A percentile compares a stretch with the other conserved stretches of the same genome.
Conservation (phyloP, 345 rosid genomes). For the Ricinus communis region DNA sequence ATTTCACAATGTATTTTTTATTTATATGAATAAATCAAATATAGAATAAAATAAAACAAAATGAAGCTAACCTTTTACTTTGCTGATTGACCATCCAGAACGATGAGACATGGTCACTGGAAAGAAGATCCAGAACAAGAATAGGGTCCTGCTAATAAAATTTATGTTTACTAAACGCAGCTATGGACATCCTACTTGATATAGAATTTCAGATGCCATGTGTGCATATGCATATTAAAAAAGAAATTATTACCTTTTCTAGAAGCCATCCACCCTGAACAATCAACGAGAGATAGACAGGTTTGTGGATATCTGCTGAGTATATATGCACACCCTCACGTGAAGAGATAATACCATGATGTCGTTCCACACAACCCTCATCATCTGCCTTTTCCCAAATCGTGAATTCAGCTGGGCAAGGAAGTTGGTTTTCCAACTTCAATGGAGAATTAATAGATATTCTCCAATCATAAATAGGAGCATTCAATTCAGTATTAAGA, state of each 20-base stretch:
- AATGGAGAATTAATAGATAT: conserved; percentile 80
- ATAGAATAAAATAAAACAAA: not conserved
- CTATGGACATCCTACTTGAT: too few species aligned
- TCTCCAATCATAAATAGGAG: conserved; percentile 97
- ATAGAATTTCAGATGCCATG: conserved; percentile 7
- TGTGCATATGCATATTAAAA: not conserved
- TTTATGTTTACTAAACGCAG: not conserved
- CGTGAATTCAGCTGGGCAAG: conserved; percentile 82
- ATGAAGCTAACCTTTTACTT: conserved; percentile 70
- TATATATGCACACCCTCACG: conserved; percentile 61
- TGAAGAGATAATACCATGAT: conserved; percentile 60
- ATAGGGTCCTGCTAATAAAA: conserved; percentile 67
- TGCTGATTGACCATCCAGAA: conserved; percentile 95
- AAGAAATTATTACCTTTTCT: conserved; percentile 64
- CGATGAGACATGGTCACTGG: conserved; percentile 66
- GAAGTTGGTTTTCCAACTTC: conserved; percentile 93
- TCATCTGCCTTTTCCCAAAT: conserved; percentile 81
- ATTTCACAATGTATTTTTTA: not conserved
- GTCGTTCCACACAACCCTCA: conserved; percentile 66
- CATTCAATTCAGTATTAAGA: conserved; percentile 86
- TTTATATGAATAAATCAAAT: not conserved
- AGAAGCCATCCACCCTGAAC: conserved; percentile 89
- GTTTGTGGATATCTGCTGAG: conserved; percentile 70
- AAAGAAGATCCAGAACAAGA: conserved; percentile 74
- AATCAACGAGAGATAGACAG: conserved; percentile 69